A percentile compares a stretch with the other conserved stretches of the same genome.
Conservation (phyloP, 2,329 filamentous ascomycete genomes). For the Penicillium paneum region DNA sequence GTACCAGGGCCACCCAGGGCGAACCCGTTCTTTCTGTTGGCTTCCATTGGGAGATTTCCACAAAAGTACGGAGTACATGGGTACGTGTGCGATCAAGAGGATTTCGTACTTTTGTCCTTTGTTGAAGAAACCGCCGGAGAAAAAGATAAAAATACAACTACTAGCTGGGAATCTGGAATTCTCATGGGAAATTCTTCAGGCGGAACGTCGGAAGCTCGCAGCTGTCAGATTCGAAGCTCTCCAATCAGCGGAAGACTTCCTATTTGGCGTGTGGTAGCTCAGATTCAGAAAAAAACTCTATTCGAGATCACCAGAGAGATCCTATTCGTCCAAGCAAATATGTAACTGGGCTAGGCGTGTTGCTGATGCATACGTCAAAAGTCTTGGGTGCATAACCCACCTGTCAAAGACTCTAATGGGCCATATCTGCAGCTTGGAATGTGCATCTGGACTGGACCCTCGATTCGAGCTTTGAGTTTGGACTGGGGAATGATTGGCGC, state of each 20-base stretch:
- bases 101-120: neutral
- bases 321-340: neutral
- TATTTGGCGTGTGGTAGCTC: constrained; percentile 11
- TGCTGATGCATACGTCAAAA: constrained; percentile 13
- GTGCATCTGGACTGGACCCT: neutral
- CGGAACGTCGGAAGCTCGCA: neutral
- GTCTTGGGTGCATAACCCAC: constrained; percentile 6
- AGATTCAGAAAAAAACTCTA: constrained; percentile 10
- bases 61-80: neutral
- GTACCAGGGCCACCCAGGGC: neutral
- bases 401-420: constrained; percentile 13
- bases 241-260: neutral
- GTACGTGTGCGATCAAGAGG: neutral
- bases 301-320: neutral
- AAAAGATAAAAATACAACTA: too few species aligned
- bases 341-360: constrained; percentile 10
- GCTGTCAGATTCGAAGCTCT: constrained; percentile 2
- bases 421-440: constrained; percentile 10
- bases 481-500: neutral
- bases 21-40: constrained; percentile 7
- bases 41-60: neutral
- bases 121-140: neutral
- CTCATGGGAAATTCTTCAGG: neutral
- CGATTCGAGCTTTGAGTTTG: neutral
- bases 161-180: neutral